Percentiles rank a stretch among this genome's conserved stretches.
Conservation (phyloP, 176 grass and related monocot species). For the Thalia dealbata region DNA sequence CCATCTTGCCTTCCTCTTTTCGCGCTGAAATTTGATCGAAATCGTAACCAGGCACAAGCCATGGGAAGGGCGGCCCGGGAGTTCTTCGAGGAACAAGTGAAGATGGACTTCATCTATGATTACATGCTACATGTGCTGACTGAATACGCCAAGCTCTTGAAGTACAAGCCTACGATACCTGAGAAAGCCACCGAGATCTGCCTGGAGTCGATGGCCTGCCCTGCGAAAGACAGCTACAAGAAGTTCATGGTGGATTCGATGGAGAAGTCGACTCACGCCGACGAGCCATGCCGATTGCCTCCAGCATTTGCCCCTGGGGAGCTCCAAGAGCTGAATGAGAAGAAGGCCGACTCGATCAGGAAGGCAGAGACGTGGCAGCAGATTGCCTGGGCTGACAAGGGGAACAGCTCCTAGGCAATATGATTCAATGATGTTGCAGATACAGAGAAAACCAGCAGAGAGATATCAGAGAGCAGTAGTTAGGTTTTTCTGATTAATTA, state of each 20-base stretch:
- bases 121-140: constrained; percentile 85
- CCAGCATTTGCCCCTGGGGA: constrained; percentile 39
- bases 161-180: constrained; percentile 63
- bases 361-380: constrained; percentile 10
- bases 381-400: neutral
- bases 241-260: constrained; percentile 63
- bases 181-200: constrained; percentile 52
- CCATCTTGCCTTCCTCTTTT: too few species aligned
- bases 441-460: too few species aligned
- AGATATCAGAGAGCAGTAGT: too few species aligned
- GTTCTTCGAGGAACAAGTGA: constrained; percentile 42
- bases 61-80: constrained; percentile 35
- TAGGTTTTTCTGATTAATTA: too few species aligned
- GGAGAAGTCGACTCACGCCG: constrained; percentile 32
- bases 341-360: constrained; percentile 10
- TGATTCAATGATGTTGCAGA: neutral
- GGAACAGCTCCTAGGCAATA: neutral
- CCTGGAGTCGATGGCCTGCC: constrained; percentile 52
- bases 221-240: neutral
- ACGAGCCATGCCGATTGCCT: constrained; percentile 45
- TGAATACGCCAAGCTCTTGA: constrained; percentile 49
- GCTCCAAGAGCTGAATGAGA: constrained; percentile 3
- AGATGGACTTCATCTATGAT: constrained; percentile 77
- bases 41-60: constrained; percentile 21
- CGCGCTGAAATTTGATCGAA: neutral